A percentile compares a stretch with the other conserved stretches of the same genome.
Evolutionary conservation across 2,329 filamentous ascomycete species (phyloP).

Genomic region (Lecanicillium sp.): DNA sequence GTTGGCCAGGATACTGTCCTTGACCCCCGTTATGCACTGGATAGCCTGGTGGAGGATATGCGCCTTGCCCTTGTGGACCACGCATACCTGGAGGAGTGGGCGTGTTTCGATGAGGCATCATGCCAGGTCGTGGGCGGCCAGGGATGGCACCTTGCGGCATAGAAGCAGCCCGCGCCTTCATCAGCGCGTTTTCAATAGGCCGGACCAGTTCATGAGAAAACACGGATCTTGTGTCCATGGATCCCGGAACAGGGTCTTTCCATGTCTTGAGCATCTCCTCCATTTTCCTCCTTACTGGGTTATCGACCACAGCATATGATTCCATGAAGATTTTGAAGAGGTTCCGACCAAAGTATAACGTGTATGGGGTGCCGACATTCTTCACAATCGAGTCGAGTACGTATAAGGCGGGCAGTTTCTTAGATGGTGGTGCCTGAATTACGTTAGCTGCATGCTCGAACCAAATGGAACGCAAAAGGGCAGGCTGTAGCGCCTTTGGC

Average conservation of each 20-base stretch:
- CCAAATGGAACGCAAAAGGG: too few relatives aligned
- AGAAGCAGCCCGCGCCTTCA: slow-evolving; percentile 64
- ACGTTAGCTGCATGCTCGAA: too few relatives aligned
- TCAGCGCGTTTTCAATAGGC: slow-evolving; percentile 88
- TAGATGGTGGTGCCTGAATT: slow-evolving; percentile 69
- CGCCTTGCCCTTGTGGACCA: slow-evolving; percentile 14
- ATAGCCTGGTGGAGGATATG: slow-evolving; percentile 19
- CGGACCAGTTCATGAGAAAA: slow-evolving; percentile 81
- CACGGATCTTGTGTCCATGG: slow-evolving; percentile 84
- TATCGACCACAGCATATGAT: slow-evolving; percentile 84
- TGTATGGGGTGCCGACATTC: slow-evolving; percentile 97
- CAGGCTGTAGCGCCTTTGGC: too few relatives aligned
- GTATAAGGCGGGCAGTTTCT: slow-evolving; percentile 93
- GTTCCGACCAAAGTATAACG: slow-evolving; percentile 85
- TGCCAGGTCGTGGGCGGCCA: slow-evolving; percentile 38
- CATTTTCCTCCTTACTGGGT: slow-evolving; percentile 76
- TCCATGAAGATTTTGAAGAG: slow-evolving; percentile 96
- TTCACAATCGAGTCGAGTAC: slow-evolving; percentile 98
- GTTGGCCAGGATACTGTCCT: slow-evolving; percentile 14
- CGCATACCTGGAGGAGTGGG: slow-evolving; percentile 60
- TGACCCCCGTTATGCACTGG: slow-evolving; percentile 23
- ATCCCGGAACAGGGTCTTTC: slow-evolving; percentile 94
- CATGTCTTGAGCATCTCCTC: slow-evolving; percentile 97
- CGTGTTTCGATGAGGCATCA: slow-evolving; percentile 59
- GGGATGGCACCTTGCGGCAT: slow-evolving; percentile 45